A percentile compares a stretch with the other conserved stretches of the same genome.
Evolutionary conservation across 2,329 filamentous ascomycete genomes (phyloP).

Genomic region (Arthrobotrys sphaeroides): DNA sequence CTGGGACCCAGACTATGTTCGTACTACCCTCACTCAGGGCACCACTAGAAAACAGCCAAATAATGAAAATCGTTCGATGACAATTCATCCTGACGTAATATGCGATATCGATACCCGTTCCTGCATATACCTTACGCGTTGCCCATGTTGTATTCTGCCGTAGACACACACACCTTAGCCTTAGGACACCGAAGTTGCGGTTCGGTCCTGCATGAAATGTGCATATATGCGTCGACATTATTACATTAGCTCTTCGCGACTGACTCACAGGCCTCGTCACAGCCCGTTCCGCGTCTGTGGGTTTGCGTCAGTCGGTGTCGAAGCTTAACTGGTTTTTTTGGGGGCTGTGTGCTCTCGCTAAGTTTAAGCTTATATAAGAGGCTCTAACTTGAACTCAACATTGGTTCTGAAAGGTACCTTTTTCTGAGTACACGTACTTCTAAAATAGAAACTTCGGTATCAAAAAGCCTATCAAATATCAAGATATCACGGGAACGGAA

Average conservation of each 20-base stretch:
- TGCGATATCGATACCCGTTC: neutral
- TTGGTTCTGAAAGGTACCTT: neutral
- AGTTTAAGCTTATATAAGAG: constrained; percentile 18
- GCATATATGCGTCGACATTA: constrained; percentile 2
- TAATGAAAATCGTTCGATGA: too few relatives aligned
- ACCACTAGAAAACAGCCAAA: neutral
- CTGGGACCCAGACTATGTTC: too few relatives aligned
- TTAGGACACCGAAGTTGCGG: neutral
- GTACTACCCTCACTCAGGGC: too few relatives aligned
- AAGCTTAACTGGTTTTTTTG: neutral
- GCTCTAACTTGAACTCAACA: neutral
- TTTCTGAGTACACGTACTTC: too few relatives aligned
- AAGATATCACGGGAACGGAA: too few relatives aligned
- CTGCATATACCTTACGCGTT: constrained; percentile 11
- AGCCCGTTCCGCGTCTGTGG: neutral
- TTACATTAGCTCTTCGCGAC: constrained; percentile 5
- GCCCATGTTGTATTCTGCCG: neutral
- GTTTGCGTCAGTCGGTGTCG: neutral
- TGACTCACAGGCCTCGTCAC: constrained; percentile 17
- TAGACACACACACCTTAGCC: neutral
- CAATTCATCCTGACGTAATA: too few relatives aligned
- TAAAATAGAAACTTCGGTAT: neutral
- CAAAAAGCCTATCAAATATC: neutral
- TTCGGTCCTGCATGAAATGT: constrained; percentile 3
- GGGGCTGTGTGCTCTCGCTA: constrained; percentile 16